Evolutionary conservation across 768 basidiomycete species (phyloP).

Genomic region (Melanogaster broomeanus): DNA sequence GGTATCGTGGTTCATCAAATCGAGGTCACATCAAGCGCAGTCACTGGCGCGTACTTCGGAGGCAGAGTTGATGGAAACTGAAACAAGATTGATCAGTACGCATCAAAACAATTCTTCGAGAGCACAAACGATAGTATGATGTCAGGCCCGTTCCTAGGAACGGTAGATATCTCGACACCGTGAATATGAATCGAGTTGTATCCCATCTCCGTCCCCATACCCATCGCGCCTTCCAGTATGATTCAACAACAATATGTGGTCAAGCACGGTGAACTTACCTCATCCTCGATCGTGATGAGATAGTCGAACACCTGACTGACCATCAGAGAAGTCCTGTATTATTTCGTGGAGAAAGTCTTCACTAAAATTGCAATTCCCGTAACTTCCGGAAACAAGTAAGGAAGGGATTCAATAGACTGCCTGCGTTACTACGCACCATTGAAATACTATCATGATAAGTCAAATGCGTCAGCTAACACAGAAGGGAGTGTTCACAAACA

Average conservation of each 20-base stretch:
- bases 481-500: background rate
- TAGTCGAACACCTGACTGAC: constrained; percentile 6
- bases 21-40: background rate
- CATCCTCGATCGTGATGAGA: constrained; percentile 7
- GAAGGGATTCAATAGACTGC: background rate
- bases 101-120: too few relatives aligned
- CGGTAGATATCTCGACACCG: constrained; percentile 21
- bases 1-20: too few relatives aligned
- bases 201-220: constrained; percentile 20
- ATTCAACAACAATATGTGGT: too few relatives aligned
- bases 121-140: constrained; percentile 12
- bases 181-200: constrained; percentile 13
- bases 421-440: constrained; percentile 7
- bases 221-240: constrained; percentile 12
- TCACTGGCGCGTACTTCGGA: constrained; percentile 9
- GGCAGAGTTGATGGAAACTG: constrained; percentile 5
- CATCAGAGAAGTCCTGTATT: background rate
- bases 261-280: background rate
- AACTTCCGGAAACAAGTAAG: constrained; percentile 4
- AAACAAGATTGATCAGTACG: too few relatives aligned
- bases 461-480: background rate
- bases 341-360: background rate
- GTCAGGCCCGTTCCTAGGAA: constrained; percentile 12
- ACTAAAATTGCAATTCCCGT: constrained; percentile 20
- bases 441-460: constrained; percentile 9